Evolutionary conservation across 371 early-diverging fungal genomes (phyloP).

Genomic region (Funneliformis caledonium): DNA sequence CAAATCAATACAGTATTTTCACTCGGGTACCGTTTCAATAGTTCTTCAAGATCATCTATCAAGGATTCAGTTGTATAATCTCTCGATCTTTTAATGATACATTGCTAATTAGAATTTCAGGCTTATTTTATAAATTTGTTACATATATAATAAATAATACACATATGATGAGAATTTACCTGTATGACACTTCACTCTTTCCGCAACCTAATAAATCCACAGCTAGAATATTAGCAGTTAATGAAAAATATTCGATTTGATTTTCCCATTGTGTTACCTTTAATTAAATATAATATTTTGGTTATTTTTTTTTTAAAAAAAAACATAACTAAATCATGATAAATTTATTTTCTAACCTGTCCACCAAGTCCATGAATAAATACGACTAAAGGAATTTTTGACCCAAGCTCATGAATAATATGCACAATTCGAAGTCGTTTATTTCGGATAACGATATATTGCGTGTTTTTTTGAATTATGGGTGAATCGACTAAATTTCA

Average conservation of each 20-base stretch:
- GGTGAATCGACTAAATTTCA: not conserved
- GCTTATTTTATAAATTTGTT: not conserved
- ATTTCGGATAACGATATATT: constrained; percentile 59
- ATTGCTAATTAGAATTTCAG: not conserved
- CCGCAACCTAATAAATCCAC: constrained; percentile 74
- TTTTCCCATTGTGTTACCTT: constrained; percentile 69
- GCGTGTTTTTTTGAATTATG: constrained; percentile 55
- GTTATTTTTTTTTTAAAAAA: not conserved
- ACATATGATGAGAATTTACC: constrained; percentile 45
- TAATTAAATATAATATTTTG: not conserved
- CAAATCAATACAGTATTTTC: constrained; percentile 67
- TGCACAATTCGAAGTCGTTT: constrained; percentile 68
- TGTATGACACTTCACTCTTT: constrained; percentile 57
- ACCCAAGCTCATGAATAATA: constrained; percentile 69
- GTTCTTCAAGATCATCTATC: constrained; percentile 56
- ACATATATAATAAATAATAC: not conserved
- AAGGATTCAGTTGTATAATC: constrained; percentile 63
- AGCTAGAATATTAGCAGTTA: constrained; percentile 68
- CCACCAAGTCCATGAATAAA: constrained; percentile 78
- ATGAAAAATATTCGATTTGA: constrained; percentile 72
- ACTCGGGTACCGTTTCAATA: constrained; percentile 63
- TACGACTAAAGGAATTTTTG: constrained; percentile 60
- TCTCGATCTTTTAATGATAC: constrained; percentile 50
- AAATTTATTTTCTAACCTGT: constrained; percentile 55
- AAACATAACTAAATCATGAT: constrained; percentile 3